Percentiles rank a stretch among this genome's conserved stretches.
Conservation (phyloP, 306 rosid species). For the Gillenia trifoliata region DNA sequence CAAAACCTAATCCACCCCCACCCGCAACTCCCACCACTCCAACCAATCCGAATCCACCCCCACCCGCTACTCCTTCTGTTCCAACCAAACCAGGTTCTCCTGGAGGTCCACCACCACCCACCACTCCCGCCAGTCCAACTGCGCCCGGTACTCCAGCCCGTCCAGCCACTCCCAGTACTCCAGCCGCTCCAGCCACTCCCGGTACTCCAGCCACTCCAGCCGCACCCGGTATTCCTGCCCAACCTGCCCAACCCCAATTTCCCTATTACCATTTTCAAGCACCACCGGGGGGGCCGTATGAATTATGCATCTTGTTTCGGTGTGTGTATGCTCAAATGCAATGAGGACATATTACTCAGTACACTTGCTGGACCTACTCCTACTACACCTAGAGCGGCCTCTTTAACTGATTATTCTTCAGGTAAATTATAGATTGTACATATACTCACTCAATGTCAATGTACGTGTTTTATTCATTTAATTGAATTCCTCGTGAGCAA, state of each 20-base stretch:
- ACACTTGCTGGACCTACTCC: not conserved
- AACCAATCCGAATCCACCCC: not conserved
- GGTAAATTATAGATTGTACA: not conserved
- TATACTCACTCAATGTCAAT: no score
- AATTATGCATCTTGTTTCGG: not conserved
- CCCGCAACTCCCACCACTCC: not conserved
- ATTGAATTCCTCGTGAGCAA: no score
- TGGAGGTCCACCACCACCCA: no score
- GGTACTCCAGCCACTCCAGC: not conserved
- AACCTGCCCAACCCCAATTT: no score
- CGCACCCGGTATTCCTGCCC: not conserved
- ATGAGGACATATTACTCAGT: not conserved
- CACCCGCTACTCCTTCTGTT: not conserved
- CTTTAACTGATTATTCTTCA: not conserved
- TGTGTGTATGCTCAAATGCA: not conserved
- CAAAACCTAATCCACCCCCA: not conserved
- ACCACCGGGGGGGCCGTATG: not conserved
- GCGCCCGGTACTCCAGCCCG: no score
- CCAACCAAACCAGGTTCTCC: not conserved
- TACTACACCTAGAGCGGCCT: not conserved
- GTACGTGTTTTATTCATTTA: no score
- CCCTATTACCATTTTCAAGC: no score
- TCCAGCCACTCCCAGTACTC: not conserved
- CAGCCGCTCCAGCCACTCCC: not conserved
- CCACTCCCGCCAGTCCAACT: no score